These are phyloP conservation scores for Silene latifolia DNA, from an alignment of 148 eudicot genomes.

Conservation along the genomic window DNA sequence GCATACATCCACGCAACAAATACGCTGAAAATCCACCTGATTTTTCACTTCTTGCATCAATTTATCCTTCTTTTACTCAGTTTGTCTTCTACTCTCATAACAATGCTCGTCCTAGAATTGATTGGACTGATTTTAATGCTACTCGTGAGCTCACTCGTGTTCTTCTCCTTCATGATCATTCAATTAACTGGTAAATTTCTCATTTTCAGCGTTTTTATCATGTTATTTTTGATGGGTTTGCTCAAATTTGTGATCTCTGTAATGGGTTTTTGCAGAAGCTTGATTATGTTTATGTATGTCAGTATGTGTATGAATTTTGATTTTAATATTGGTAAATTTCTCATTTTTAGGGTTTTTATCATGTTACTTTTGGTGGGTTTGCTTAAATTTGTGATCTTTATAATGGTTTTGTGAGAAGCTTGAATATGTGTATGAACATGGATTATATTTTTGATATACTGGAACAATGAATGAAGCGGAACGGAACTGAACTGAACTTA, in stretches of 20 bases:
- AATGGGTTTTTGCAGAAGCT: not conserved
- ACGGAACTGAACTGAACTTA: too few species aligned
- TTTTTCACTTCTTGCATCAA: slow-evolving; percentile 56
- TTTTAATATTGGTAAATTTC: too few species aligned
- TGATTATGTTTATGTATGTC: not conserved
- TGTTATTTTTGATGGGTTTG: not conserved
- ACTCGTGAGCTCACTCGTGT: slow-evolving; percentile 83
- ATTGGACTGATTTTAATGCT: slow-evolving; percentile 92
- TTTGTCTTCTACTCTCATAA: slow-evolving; percentile 55
- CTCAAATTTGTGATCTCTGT: slow-evolving; percentile 8
- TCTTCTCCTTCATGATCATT: slow-evolving; percentile 77
- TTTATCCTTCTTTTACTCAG: slow-evolving; percentile 62
- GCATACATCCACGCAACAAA: slow-evolving; percentile 72
- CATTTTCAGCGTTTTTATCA: not conserved
- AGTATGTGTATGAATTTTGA: not conserved
- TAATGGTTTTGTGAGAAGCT: not conserved
- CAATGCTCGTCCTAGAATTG: slow-evolving; percentile 65
- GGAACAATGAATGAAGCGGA: too few species aligned
- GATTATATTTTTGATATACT: too few species aligned
- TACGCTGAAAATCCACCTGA: slow-evolving; percentile 80
- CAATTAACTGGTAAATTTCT: slow-evolving; percentile 52
- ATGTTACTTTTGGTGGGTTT: not conserved
- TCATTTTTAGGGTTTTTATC: too few species aligned
- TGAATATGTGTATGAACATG: slow-evolving; percentile 9
- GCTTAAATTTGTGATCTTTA: not conserved